phyloP scores from a whole-genome alignment of 2,329 filamentous ascomycete species.

The Amauroascus niger region DNA sequence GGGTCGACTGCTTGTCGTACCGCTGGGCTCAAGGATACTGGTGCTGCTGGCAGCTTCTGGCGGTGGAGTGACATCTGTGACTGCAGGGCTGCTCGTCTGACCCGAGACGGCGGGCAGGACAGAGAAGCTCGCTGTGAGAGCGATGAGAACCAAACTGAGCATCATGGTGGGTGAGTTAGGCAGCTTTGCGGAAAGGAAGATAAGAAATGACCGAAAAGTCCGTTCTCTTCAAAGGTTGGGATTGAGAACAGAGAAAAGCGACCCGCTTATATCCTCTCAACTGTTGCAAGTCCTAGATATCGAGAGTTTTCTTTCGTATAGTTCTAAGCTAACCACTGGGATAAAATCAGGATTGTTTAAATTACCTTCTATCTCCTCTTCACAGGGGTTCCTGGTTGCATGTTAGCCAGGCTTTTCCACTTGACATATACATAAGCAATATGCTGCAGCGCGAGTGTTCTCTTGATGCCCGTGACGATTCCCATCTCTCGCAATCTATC shows the following conservation, averaged over 20 bases:
- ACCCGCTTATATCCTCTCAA: not conserved
- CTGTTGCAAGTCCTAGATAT: not conserved
- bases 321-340: not conserved
- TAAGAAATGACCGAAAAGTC: not conserved
- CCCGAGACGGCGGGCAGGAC: not conserved
- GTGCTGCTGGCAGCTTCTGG: not conserved
- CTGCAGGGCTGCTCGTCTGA: not conserved
- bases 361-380: not conserved
- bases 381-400: not conserved
- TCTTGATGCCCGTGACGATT: not conserved
- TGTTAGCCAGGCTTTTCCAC: not conserved
- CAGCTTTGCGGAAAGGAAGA: not conserved
- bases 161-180: not conserved
- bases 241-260: not conserved
- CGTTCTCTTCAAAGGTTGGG: not conserved
- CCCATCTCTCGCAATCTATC: not conserved
- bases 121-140: not conserved
- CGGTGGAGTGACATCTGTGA: not conserved
- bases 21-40: not conserved
- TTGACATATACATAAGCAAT: not conserved
- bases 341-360: conserved; percentile 1
- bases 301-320: not conserved
- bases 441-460: not conserved
- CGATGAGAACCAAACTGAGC: not conserved
- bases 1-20: not conserved